These are phyloP conservation scores for Alternaria alternata DNA, from an alignment of 2,329 filamentous ascomycete genomes.

Conservation along the genomic window DNA sequence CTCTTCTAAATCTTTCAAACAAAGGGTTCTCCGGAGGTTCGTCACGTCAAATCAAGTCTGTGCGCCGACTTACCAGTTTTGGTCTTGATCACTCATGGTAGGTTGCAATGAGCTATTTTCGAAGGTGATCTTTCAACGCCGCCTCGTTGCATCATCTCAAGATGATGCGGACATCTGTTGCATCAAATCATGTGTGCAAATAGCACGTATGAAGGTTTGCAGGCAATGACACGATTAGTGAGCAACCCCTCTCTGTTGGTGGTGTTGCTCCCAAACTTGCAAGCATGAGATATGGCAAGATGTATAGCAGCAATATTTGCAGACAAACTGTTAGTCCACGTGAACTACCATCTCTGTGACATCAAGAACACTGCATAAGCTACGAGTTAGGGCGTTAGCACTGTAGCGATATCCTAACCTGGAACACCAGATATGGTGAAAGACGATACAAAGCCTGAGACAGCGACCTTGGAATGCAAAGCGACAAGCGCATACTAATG, in stretches of 20 bases:
- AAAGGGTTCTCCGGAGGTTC: rapidly evolving
- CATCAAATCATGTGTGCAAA: not conserved
- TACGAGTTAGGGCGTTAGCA: not conserved
- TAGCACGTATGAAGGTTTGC: not conserved
- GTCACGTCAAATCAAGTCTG: not conserved
- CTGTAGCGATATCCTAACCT: not conserved
- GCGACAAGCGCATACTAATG: not conserved
- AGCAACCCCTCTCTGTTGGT: not conserved
- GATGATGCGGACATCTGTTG: not conserved
- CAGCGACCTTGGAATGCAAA: not conserved
- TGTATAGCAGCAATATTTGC: not conserved
- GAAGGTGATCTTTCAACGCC: not conserved
- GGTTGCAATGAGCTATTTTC: not conserved
- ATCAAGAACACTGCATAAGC: not conserved
- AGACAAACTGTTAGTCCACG: not conserved
- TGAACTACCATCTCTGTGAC: not conserved
- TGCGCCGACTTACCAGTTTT: not conserved
- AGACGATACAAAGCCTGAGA: not conserved
- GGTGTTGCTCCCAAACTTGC: not conserved
- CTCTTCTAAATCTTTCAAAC: not conserved
- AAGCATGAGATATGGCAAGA: not conserved
- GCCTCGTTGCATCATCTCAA: not conserved
- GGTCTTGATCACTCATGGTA: not conserved
- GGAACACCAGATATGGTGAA: not conserved
- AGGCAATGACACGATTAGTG: not conserved